These are phyloP conservation scores for Akanthomyces uredinophilus DNA, from an alignment of 2,329 filamentous ascomycete genomes.

Conservation along the genomic window DNA sequence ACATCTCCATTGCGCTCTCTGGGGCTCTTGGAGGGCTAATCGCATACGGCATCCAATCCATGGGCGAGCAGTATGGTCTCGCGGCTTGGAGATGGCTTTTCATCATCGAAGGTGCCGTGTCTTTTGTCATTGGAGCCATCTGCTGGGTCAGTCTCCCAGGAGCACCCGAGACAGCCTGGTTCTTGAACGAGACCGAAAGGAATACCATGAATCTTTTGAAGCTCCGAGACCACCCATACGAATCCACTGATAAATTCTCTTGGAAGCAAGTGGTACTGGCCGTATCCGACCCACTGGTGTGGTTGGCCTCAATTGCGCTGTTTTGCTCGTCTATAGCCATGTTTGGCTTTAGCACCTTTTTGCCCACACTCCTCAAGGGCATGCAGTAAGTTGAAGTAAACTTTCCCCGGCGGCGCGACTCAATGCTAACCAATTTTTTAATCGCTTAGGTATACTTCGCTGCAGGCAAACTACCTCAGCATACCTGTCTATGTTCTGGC, in stretches of 20 bases:
- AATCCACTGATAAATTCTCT: constrained; percentile 18
- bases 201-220: constrained; percentile 24
- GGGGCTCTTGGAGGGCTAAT: constrained; percentile 29
- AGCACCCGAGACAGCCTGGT: constrained; percentile 39
- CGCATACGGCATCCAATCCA: constrained; percentile 29
- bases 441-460: constrained; percentile 18
- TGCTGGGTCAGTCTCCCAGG: constrained; percentile 40
- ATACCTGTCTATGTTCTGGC: constrained; percentile 31
- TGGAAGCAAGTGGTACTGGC: constrained; percentile 22
- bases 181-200: constrained; percentile 37
- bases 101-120: constrained; percentile 38
- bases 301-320: constrained; percentile 25
- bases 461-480: constrained; percentile 29
- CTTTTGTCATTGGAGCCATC: constrained; percentile 25
- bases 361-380: constrained; percentile 31
- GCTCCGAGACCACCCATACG: constrained; percentile 22
- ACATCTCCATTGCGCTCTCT: constrained; percentile 27
- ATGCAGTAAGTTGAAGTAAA: constrained; percentile 23
- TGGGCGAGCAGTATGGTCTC: constrained; percentile 41
- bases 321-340: constrained; percentile 29
- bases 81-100: constrained; percentile 49
- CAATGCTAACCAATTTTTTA: not conserved
- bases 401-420: rapidly evolving
- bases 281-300: constrained; percentile 26
- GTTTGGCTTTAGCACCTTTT: constrained; percentile 31